Conservation (phyloP, 2,329 filamentous ascomycete species). For the Escovopsis sp. region DNA sequence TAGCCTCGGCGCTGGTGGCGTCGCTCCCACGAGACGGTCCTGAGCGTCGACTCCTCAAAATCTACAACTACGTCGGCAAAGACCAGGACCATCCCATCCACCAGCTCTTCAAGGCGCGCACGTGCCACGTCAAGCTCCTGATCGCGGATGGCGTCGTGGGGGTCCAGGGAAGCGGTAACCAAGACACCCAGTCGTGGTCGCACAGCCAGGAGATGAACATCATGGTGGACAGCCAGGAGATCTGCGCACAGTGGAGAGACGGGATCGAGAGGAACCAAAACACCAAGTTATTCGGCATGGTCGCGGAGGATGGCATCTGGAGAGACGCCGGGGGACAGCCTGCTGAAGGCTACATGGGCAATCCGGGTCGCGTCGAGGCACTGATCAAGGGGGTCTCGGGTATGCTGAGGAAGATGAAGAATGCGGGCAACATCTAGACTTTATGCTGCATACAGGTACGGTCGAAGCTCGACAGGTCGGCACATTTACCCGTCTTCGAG, state of each 20-base stretch:
- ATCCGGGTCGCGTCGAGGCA: constrained; percentile 7
- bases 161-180: constrained; percentile 63
- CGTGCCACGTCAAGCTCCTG: constrained; percentile 66
- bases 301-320: constrained; percentile 8
- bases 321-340: constrained; percentile 6
- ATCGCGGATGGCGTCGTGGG: constrained; percentile 55
- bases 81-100: constrained; percentile 56
- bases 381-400: constrained; percentile 7
- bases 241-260: constrained; percentile 51
- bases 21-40: constrained; percentile 32
- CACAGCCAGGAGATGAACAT: constrained; percentile 68
- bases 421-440: neutral
- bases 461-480: too few relatives aligned
- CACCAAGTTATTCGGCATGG: constrained; percentile 33
- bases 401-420: constrained; percentile 8
- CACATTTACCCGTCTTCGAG: too few relatives aligned
- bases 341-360: constrained; percentile 8
- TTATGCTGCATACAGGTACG: too few relatives aligned
- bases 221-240: constrained; percentile 48
- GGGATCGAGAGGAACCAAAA: constrained; percentile 52
- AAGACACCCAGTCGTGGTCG: constrained; percentile 69
- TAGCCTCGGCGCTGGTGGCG: constrained; percentile 43
- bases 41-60: constrained; percentile 29
- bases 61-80: constrained; percentile 59
- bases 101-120: constrained; percentile 48